Evolutionary conservation across 1,284 basidiomycete genomes (phyloP).

Genomic region (Flammula alnicola): DNA sequence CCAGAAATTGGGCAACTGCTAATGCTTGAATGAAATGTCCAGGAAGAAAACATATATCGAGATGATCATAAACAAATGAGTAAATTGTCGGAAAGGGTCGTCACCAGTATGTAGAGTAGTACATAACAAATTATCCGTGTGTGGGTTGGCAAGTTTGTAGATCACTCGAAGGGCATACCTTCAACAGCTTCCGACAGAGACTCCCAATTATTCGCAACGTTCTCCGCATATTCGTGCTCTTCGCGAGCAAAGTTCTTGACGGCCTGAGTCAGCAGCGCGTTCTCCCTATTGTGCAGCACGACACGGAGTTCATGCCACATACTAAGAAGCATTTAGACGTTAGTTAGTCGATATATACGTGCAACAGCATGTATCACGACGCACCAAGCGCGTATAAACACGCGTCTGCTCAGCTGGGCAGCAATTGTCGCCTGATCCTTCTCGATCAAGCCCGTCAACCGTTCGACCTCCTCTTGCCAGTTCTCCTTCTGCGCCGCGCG

Average conservation of each 20-base stretch:
- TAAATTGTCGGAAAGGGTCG: no score
- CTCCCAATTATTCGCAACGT: slow-evolving; percentile 71
- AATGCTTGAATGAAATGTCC: no score
- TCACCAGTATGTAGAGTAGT: not conserved
- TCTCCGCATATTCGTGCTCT: slow-evolving; percentile 69
- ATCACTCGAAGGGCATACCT: slow-evolving; percentile 83
- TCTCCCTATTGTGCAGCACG: slow-evolving; percentile 87
- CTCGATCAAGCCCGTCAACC: slow-evolving; percentile 68
- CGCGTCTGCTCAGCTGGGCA: slow-evolving; percentile 69
- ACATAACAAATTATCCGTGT: not conserved
- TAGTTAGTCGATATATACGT: slow-evolving; percentile 9
- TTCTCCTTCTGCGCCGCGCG: slow-evolving; percentile 73
- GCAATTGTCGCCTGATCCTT: slow-evolving; percentile 78
- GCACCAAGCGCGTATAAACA: slow-evolving; percentile 86
- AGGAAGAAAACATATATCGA: not conserved
- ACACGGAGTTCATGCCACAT: slow-evolving; percentile 93
- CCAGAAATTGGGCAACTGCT: no score
- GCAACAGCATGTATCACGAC: slow-evolving; percentile 26
- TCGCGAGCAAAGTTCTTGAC: slow-evolving; percentile 75
- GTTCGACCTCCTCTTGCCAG: slow-evolving; percentile 85
- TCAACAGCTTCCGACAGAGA: slow-evolving; percentile 73
- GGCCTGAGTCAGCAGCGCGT: slow-evolving; percentile 75
- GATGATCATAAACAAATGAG: not conserved
- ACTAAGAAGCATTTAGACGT: slow-evolving; percentile 41
- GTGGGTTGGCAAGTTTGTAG: not conserved